A percentile compares a stretch with the other conserved stretches of the same genome.
Evolutionary conservation across 139 green algal species (phyloP).

Genomic region (Ostreobium quekettii): DNA sequence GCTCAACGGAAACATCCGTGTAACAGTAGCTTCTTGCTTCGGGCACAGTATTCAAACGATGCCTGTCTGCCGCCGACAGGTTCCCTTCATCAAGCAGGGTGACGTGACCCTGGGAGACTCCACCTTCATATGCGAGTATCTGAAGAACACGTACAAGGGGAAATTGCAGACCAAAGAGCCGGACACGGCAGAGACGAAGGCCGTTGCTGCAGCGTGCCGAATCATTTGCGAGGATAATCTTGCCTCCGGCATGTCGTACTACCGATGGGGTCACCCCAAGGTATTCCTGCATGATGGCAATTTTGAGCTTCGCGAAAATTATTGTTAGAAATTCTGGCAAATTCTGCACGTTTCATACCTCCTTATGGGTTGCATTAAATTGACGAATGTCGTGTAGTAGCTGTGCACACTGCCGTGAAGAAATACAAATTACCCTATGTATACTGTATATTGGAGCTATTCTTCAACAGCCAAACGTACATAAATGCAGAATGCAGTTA

Average conservation of each 20-base stretch:
- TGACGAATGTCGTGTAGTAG: not conserved
- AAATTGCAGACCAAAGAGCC: not conserved
- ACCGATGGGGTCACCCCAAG: not conserved
- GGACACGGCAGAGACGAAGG: not conserved
- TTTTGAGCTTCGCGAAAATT: not conserved
- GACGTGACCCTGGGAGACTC: not conserved
- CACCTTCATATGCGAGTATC: not conserved
- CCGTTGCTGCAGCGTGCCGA: not conserved
- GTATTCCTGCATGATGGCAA: not conserved
- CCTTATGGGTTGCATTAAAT: not conserved
- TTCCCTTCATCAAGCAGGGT: not conserved
- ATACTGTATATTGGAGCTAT: no score
- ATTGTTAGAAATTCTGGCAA: not conserved
- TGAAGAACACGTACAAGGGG: not conserved
- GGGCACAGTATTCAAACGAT: no score
- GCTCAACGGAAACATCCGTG: no score
- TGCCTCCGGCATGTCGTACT: not conserved
- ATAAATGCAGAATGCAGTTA: no score
- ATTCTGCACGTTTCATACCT: not conserved
- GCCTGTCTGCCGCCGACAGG: not conserved
- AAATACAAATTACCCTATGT: no score
- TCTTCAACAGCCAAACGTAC: no score
- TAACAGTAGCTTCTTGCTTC: conserved; percentile 1
- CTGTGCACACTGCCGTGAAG: not conserved
- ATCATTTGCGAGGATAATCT: not conserved